Conservation (phyloP, 83 land plant species). For the Diphasiastrum complanatum region DNA sequence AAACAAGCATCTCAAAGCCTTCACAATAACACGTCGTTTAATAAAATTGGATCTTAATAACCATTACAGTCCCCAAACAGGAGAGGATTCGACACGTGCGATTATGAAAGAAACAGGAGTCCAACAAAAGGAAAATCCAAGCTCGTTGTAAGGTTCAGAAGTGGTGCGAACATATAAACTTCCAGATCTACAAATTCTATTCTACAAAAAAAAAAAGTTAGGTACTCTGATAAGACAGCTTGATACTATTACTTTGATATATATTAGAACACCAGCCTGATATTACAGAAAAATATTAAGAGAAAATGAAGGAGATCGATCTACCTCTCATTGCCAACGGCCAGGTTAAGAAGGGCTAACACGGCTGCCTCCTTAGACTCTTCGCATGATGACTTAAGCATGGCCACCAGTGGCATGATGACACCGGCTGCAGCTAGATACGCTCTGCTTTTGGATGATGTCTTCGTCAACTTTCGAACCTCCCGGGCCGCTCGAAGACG, state of each 20-base stretch:
- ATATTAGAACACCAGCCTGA: not conserved
- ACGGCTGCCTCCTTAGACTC: constrained; percentile 43
- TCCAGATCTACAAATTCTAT: not conserved
- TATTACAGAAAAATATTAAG: not conserved
- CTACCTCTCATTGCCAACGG: constrained; percentile 52
- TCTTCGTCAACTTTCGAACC: constrained; percentile 39
- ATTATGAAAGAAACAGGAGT: not conserved
- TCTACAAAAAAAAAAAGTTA: not conserved
- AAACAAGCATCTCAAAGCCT: too few species aligned
- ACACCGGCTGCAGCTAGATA: constrained; percentile 45
- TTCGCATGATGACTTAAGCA: constrained; percentile 33
- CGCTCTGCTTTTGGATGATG: constrained; percentile 37
- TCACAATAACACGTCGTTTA: too few species aligned
- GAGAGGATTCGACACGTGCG: not conserved
- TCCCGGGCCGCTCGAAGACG: constrained; percentile 44
- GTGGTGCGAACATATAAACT: not conserved
- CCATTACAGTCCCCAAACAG: too few species aligned
- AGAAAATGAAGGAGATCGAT: not conserved
- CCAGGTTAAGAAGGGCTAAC: constrained; percentile 56
- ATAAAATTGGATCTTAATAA: too few species aligned
- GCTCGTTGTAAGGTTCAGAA: not conserved
- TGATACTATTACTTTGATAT: not conserved
- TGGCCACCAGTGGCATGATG: constrained; percentile 45
- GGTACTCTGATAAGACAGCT: not conserved
- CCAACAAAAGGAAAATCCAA: not conserved